phyloP scores from a whole-genome alignment of 768 basidiomycete species.

The Serpula lacrymans region DNA sequence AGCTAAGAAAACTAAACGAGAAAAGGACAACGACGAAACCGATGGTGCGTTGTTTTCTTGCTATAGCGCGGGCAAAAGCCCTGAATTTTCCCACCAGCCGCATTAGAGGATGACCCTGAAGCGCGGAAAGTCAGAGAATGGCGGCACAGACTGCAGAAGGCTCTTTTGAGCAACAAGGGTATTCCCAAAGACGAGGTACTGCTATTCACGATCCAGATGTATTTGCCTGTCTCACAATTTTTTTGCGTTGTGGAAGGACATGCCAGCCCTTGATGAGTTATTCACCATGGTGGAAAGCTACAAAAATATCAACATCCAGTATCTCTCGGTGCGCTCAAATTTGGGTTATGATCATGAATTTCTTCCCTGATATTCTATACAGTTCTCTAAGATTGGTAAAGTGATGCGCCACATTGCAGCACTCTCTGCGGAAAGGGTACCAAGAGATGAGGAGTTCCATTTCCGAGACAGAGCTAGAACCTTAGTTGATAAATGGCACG shows the following conservation, averaged over 20 bases:
- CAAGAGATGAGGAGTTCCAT: slow-evolving; percentile 49
- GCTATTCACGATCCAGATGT: slow-evolving; percentile 1
- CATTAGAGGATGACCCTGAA: slow-evolving; percentile 53
- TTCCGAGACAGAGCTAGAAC: slow-evolving; percentile 48
- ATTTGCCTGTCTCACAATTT: slow-evolving; percentile 7
- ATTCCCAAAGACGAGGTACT: slow-evolving; percentile 62
- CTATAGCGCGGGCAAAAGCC: slow-evolving; percentile 5
- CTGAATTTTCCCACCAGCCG: slow-evolving; percentile 25
- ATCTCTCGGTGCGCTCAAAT: slow-evolving; percentile 49
- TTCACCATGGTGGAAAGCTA: slow-evolving; percentile 78
- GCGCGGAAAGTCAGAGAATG: slow-evolving; percentile 81
- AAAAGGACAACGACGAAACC: slow-evolving; percentile 58
- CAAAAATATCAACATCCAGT: slow-evolving; percentile 72
- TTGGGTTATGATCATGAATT: slow-evolving; percentile 8
- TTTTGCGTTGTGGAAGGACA: slow-evolving; percentile 49
- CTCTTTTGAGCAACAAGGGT: slow-evolving; percentile 66
- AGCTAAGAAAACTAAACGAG: slow-evolving; percentile 58
- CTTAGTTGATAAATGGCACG: slow-evolving; percentile 46
- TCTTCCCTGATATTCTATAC: slow-evolving; percentile 1
- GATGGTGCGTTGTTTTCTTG: slow-evolving; percentile 45
- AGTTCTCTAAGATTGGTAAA: slow-evolving; percentile 51
- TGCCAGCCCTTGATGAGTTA: slow-evolving; percentile 66
- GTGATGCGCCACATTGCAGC: slow-evolving; percentile 63
- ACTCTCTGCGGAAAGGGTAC: slow-evolving; percentile 39
- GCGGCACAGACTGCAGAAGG: slow-evolving; percentile 90